Evolutionary conservation across 164 flowering plant genomes (phyloP), one percentile per base, ranked within the genome.

Genomic region (Kingdonia uniflora): DNA sequence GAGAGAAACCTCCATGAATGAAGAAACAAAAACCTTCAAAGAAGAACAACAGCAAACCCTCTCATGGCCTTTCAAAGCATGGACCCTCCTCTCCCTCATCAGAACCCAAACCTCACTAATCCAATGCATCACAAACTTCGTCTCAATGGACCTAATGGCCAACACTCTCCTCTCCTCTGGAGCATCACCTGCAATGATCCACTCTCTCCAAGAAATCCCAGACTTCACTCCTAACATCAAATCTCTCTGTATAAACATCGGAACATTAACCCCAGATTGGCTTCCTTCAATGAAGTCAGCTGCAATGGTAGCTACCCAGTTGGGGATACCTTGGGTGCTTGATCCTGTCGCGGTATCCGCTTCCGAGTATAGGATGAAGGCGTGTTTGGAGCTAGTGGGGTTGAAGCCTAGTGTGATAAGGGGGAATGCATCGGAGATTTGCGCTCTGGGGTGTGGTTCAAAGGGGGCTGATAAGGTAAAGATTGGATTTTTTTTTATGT

Each of bases 121-220:
- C 53, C 98, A 91, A 64, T 91, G 98, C 80, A 91, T 91, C 55
- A 91, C 98, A 14, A 91, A 91, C 76, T 83, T 66, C 65, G 98
- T 83, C 1, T 87, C 98, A 22, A 87, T 87, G 96, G 98, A 91
- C 59, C 38, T 91, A 5, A 76, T 76, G 75, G 98, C 98, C 66
- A 91, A 91, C 68, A 76, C 82, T 0, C 78, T 87, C 22, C 51
- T 87, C 6, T 62, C 96, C n/a, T 84, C 85, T 19, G 95, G 96
- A 16, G 95, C 95, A 13, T 91, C 96, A 0, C 96, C 96, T 11
- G 96, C 95, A 3, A 87, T 91, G 92, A 48, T 91, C 46, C 96
- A 91, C 65, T 67, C 74, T 40, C 12, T 70, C 1, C 62, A 70
- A n/a, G 98, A 91, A 60, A 70, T 83, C 56, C 79, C 84, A 0